These are phyloP conservation scores for Phylloporus arenicola DNA, from an alignment of 768 basidiomycete genomes.

Conservation along the genomic window DNA sequence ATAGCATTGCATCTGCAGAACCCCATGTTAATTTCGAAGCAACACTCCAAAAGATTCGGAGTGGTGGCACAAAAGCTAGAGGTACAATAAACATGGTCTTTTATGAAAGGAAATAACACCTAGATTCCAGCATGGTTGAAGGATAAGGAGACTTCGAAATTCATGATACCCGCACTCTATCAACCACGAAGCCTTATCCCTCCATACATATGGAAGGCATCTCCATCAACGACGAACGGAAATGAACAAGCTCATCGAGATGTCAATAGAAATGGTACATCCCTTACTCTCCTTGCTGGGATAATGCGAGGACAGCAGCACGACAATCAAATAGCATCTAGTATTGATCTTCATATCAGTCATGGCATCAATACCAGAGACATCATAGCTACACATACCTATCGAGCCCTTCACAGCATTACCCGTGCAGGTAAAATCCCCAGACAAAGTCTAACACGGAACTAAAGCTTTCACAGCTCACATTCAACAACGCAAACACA, in stretches of 20 bases:
- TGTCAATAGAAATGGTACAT: slow-evolving; percentile 5
- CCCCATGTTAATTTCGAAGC: background rate
- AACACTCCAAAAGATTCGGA: background rate
- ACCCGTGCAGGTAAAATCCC: no score
- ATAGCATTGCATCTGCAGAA: slow-evolving; percentile 1
- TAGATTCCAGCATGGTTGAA: slow-evolving; percentile 1
- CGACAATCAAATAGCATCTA: background rate
- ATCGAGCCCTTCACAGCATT: no score
- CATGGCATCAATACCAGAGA: background rate
- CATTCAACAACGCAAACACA: no score
- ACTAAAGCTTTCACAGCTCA: no score
- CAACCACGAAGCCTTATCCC: slow-evolving; percentile 2
- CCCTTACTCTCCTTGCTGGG: slow-evolving; percentile 4
- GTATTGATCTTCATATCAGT: background rate
- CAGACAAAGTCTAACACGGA: no score
- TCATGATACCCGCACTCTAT: background rate
- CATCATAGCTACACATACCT: no score
- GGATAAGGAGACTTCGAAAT: background rate
- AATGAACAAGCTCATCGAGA: slow-evolving; percentile 9
- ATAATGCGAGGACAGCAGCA: slow-evolving; percentile 6
- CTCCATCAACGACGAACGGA: slow-evolving; percentile 6
- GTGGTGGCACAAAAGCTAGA: background rate
- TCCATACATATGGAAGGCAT: background rate
- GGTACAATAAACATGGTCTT: no score
- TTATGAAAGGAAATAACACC: no score